Conservation (phyloP, 306 rosid genomes). For the Phaseolus lunatus region DNA sequence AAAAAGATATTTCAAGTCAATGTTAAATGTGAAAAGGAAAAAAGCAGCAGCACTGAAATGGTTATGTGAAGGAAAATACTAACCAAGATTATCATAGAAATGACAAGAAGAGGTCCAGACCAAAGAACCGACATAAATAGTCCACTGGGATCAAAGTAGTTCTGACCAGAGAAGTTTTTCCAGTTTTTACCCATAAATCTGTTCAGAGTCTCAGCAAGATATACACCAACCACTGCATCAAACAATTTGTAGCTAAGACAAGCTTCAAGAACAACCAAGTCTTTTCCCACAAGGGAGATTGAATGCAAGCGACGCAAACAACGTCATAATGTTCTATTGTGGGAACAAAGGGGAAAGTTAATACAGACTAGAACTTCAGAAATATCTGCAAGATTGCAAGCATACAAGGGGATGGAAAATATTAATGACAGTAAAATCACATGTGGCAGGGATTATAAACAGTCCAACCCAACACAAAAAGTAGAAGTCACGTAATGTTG, state of each 20-base stretch:
- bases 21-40: slow-evolving; percentile 28
- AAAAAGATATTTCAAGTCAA: slow-evolving; percentile 39
- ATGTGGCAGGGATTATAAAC: background rate
- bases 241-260: slow-evolving; percentile 39
- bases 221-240: slow-evolving; percentile 90
- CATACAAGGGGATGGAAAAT: slow-evolving; percentile 26
- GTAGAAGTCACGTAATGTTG: background rate
- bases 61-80: slow-evolving; percentile 44
- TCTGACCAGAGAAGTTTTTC: slow-evolving; percentile 84
- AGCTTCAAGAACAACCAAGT: background rate
- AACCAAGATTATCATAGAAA: slow-evolving; percentile 89
- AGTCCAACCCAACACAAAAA: background rate
- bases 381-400: slow-evolving; percentile 10
- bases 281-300: background rate
- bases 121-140: slow-evolving; percentile 80
- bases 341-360: slow-evolving; percentile 17
- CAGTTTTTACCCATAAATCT: slow-evolving; percentile 65
- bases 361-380: slow-evolving; percentile 20
- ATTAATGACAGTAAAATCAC: background rate
- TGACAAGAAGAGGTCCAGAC: slow-evolving; percentile 94
- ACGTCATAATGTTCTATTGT: background rate
- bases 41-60: background rate
- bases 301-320: background rate
- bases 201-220: slow-evolving; percentile 84
- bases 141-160: slow-evolving; percentile 89